phyloP scores from a whole-genome alignment of 441 rosid species.

The Pelargonium myrrhifolium region DNA sequence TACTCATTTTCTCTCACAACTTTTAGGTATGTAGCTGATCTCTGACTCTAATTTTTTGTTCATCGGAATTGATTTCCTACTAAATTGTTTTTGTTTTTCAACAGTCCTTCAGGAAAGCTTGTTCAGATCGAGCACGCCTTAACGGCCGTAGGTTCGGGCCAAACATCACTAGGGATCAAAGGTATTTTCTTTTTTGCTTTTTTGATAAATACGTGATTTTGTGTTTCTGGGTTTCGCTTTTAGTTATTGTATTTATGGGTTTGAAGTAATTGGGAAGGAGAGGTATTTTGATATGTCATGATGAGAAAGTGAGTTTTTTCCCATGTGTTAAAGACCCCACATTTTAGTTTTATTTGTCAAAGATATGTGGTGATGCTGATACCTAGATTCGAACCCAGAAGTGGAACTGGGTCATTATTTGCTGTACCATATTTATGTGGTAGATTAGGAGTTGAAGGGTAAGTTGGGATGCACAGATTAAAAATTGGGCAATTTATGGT shows the following conservation, averaged over 20 bases:
- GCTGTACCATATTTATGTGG: not conserved
- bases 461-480: not conserved
- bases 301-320: not conserved
- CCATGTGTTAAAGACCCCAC: not conserved
- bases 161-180: constrained; percentile 92
- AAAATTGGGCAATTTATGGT: not conserved
- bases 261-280: not conserved
- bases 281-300: not conserved
- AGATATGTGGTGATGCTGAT: not conserved
- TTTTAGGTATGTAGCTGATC: constrained; percentile 43
- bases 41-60: not conserved
- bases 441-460: not conserved
- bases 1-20: constrained; percentile 71
- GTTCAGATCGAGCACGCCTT: constrained; percentile 98
- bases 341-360: not conserved
- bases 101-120: constrained; percentile 97
- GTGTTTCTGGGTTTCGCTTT: not conserved
- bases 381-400: too few relatives aligned
- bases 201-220: not conserved
- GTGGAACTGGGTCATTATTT: not conserved
- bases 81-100: not conserved
- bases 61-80: not conserved
- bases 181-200: constrained; percentile 24
- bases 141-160: constrained; percentile 96
- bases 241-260: not conserved